Percentiles rank a stretch among this genome's conserved stretches.
phyloP scores from a whole-genome alignment of 345 rosid genomes.

The Geranium brycei region DNA sequence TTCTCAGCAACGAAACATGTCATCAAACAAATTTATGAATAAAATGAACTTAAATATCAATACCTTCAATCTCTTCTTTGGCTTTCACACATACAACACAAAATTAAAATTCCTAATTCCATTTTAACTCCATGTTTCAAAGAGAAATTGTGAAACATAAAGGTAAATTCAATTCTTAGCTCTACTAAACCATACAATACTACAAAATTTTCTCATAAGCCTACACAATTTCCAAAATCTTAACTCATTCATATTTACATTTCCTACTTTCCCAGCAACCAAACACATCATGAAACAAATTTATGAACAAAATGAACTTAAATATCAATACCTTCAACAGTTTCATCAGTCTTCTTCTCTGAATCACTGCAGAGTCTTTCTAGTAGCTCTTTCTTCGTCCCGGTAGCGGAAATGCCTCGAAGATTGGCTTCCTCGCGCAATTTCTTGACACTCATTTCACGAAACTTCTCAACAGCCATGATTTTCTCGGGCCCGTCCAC shows the following conservation, averaged over 20 bases:
- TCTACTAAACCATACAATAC: background rate
- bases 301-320: background rate
- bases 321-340: slow-evolving; percentile 14
- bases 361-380: slow-evolving; percentile 43
- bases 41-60: too few species aligned
- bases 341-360: slow-evolving; percentile 8
- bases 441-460: slow-evolving; percentile 48
- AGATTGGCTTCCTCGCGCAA: slow-evolving; percentile 57
- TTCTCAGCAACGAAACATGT: background rate
- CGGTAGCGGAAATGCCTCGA: slow-evolving; percentile 39
- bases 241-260: background rate
- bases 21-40: background rate
- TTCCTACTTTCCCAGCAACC: background rate
- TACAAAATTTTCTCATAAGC: background rate
- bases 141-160: too few species aligned
- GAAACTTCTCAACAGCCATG: slow-evolving; percentile 33
- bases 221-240: background rate
- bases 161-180: background rate
- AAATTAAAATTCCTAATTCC: background rate
- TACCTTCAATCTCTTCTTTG: slow-evolving; percentile 21
- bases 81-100: slow-evolving; percentile 7
- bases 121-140: too few species aligned
- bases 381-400: slow-evolving; percentile 56
- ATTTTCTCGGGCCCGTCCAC: slow-evolving; percentile 24
- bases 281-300: background rate